Evolutionary conservation across 192 early-diverging fungal genomes (phyloP).

Genomic region (Coemansia sp.): DNA sequence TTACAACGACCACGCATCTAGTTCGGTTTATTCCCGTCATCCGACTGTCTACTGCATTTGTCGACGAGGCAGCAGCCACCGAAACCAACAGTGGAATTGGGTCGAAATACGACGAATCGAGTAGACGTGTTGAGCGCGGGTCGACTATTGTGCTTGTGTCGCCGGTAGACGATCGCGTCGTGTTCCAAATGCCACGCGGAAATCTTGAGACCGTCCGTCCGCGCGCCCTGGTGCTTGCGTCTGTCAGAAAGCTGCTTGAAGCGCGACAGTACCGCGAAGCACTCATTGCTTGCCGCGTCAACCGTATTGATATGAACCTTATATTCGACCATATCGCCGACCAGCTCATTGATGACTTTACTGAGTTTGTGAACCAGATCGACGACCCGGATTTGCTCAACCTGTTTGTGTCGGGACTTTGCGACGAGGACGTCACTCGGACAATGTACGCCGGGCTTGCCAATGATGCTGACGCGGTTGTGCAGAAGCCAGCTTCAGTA

Average conservation of each 20-base stretch:
- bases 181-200: slow-evolving; percentile 89
- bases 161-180: slow-evolving; percentile 61
- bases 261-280: slow-evolving; percentile 72
- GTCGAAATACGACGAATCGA: slow-evolving; percentile 29
- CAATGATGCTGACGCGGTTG: background rate
- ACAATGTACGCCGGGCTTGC: slow-evolving; percentile 70
- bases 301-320: slow-evolving; percentile 94
- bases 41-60: background rate
- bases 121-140: slow-evolving; percentile 88
- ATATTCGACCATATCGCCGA: slow-evolving; percentile 76
- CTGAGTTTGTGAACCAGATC: slow-evolving; percentile 73
- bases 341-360: slow-evolving; percentile 66
- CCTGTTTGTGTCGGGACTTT: slow-evolving; percentile 80
- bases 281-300: slow-evolving; percentile 77
- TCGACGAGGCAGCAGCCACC: slow-evolving; percentile 11
- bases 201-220: slow-evolving; percentile 94
- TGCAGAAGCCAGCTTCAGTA: background rate
- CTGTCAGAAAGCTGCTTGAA: slow-evolving; percentile 64
- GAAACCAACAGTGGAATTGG: background rate
- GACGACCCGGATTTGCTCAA: slow-evolving; percentile 85
- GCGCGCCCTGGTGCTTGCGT: slow-evolving; percentile 80
- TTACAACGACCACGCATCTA: slow-evolving; percentile 80
- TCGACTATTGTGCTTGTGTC: slow-evolving; percentile 79
- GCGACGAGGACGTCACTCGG: slow-evolving; percentile 77
- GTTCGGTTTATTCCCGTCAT: slow-evolving; percentile 66